phyloP scores from a whole-genome alignment of 495 filamentous ascomycete genomes.

The Hyaloscypha finlandica region DNA sequence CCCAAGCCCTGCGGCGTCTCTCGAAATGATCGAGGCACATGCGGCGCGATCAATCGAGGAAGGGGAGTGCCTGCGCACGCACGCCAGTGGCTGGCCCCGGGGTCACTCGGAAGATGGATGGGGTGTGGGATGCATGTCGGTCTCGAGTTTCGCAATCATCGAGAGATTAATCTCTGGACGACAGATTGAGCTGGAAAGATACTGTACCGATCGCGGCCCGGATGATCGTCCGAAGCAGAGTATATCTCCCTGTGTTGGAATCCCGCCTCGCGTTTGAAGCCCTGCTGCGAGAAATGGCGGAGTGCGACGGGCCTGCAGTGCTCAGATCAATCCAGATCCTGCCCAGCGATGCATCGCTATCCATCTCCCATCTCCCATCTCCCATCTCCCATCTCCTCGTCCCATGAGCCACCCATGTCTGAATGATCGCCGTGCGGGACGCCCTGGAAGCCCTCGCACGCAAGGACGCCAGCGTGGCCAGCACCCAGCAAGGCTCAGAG shows the following conservation, averaged over 20 bases:
- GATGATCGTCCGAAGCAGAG: background rate
- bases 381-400: background rate
- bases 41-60: background rate
- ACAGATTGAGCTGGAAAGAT: background rate
- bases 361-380: background rate
- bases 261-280: background rate
- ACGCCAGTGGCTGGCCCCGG: background rate
- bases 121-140: background rate
- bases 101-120: background rate
- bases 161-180: background rate
- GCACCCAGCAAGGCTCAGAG: background rate
- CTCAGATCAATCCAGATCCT: conserved; percentile 8
- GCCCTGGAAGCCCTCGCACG: conserved; percentile 2
- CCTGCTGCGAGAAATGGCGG: background rate
- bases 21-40: background rate
- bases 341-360: background rate
- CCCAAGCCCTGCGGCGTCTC: background rate
- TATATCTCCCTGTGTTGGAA: conserved; percentile 4
- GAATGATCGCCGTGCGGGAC: conserved; percentile 2
- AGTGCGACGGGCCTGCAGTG: background rate
- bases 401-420: background rate
- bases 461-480: background rate
- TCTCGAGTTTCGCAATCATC: conserved; percentile 11
- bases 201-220: background rate
- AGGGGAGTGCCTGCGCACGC: background rate